These are phyloP conservation scores for Cercospora sojina DNA, from an alignment of 2,329 filamentous ascomycete genomes.

Conservation along the genomic window DNA sequence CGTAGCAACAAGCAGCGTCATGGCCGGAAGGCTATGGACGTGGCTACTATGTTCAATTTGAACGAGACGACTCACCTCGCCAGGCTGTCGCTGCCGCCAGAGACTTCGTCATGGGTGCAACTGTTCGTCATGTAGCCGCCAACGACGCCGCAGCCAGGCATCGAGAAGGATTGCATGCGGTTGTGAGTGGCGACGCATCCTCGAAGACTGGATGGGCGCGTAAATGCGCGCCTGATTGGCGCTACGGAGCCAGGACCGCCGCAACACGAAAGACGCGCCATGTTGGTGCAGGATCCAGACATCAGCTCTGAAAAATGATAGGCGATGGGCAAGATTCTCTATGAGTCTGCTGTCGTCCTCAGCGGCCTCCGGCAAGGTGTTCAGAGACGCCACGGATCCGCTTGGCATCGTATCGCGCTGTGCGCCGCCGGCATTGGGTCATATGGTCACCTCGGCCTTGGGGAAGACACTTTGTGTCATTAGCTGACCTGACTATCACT, in stretches of 20 bases:
- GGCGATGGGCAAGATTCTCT: background rate
- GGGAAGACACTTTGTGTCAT: background rate
- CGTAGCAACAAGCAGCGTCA: constrained; percentile 3
- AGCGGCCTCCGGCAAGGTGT: background rate
- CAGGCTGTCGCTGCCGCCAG: constrained; percentile 19
- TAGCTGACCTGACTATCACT: background rate
- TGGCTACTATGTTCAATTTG: background rate
- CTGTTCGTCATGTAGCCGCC: constrained; percentile 21
- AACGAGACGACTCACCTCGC: background rate
- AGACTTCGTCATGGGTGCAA: constrained; percentile 20
- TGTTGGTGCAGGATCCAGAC: background rate
- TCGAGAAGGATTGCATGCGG: constrained; percentile 7
- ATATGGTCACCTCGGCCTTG: background rate
- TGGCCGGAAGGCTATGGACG: background rate
- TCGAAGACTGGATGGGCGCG: constrained; percentile 9
- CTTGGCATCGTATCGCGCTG: background rate
- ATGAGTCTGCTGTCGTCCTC: background rate
- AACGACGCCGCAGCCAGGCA: constrained; percentile 16
- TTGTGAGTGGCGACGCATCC: constrained; percentile 13
- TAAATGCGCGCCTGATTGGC: constrained; percentile 8
- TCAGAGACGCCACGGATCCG: background rate
- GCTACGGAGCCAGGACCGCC: constrained; percentile 5
- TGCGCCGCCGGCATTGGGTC: background rate
- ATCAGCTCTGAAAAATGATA: constrained; percentile 2
- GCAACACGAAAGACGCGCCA: constrained; percentile 3